Percentiles rank a stretch among this genome's conserved stretches.
Conservation (phyloP, 306 rosid species). For the Prunus persica region DNA sequence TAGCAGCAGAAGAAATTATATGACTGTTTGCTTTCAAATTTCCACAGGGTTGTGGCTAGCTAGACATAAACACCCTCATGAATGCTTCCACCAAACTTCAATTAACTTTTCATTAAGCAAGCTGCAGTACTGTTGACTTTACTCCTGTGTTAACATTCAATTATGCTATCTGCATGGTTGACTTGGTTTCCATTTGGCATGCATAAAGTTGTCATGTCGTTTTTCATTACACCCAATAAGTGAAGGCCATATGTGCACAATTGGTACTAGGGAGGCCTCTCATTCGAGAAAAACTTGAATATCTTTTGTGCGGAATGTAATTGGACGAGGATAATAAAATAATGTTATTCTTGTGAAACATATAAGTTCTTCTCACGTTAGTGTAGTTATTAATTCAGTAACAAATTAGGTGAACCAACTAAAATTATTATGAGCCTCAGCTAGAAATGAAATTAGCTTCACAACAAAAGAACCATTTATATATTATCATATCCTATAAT, state of each 20-base stretch:
- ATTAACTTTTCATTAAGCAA: constrained; percentile 6
- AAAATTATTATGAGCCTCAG: not conserved
- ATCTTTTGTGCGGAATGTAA: too few species aligned
- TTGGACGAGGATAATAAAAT: too few species aligned
- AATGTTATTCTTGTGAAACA: too few species aligned
- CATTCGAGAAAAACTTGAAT: too few species aligned
- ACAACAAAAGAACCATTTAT: too few species aligned
- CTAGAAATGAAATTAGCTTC: too few species aligned
- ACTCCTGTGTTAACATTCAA: constrained; percentile 4
- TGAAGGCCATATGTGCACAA: constrained; percentile 8
- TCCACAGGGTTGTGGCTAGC: constrained; percentile 14
- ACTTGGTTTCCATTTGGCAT: constrained; percentile 14
- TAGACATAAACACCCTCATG: constrained; percentile 12
- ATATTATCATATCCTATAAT: too few species aligned
- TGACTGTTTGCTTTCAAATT: not conserved
- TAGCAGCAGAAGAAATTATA: not conserved
- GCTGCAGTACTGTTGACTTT: constrained; percentile 10
- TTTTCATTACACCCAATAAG: not conserved
- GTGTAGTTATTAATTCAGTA: not conserved
- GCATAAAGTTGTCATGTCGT: not conserved
- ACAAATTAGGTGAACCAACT: not conserved
- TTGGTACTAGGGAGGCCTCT: not conserved
- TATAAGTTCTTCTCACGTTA: too few species aligned
- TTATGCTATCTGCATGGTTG: constrained; percentile 16
- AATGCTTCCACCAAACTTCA: constrained; percentile 3